Base-by-base conservation (phyloP, 768 basidiomycete genomes). In the Fomitopsis serialis region DNA sequence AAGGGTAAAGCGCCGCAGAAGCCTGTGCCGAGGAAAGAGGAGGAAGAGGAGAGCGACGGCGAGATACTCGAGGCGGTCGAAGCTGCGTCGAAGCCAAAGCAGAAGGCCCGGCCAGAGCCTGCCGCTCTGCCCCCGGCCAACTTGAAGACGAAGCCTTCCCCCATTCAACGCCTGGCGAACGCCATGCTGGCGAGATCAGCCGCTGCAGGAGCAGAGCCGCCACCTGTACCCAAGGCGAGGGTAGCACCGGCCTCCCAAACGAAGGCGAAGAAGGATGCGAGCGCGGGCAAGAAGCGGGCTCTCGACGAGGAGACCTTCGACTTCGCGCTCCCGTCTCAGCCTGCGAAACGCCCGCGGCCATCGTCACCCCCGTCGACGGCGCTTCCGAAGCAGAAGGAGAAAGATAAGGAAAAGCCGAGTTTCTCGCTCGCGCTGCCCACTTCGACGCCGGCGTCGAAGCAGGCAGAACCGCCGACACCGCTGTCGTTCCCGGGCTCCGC, bases 1-100 rank as follows among this genome's bases (percentile, higher is more conserved):
- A 37, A 36, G 32, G 21, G 5, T n/a, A 45, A 25, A 29, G 44
- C 22, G n/a, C 44, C 27, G 10, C 27, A 4, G 44, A 45, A 53
- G 44, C 36, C 24, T 17, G 48, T 25, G 45, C 27, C 42, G 36
- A 58, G 46, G 48, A 52, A 57, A 44, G 56, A 63, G 53, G 63
- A 62, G 27, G 62, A 61, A 23, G 60, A 63, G 42, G 63, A 64
- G 54, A 63, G 63, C 43, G 62, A 63, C 42, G 65, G 61, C 1
- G 63, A 64, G 42, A 63, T 63, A 17, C 44, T 58, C 2, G 62
- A 63, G 52, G 32, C 36, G 3, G 42, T 40, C 15, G 37, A 45
- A 24, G 52, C 56, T 9, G 45, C 48, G 42, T 13, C 54, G 10
- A 56, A 54, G 49, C 32, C 51, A 25, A 42, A 27, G n/a, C 29